These are phyloP conservation scores for Zhuliangozyma parablackwelliae DNA, from an alignment of 1,139 yeast genomes.

Conservation along the genomic window DNA sequence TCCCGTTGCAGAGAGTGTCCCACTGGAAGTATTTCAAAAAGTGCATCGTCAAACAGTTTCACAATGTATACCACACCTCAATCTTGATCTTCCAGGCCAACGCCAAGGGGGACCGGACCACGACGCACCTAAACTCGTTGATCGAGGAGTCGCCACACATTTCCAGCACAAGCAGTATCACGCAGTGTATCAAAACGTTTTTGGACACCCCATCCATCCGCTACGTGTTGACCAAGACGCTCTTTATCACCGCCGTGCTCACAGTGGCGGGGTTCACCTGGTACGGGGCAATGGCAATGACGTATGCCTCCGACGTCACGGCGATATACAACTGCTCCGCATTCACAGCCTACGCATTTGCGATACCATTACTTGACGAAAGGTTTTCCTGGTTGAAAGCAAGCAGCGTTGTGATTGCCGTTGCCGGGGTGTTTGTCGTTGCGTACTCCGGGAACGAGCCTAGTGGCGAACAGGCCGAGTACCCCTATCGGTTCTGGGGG, in stretches of 20 bases:
- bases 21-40: constrained; percentile 34
- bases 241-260: constrained; percentile 51
- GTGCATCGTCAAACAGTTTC: constrained; percentile 45
- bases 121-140: constrained; percentile 31
- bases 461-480: constrained; percentile 17
- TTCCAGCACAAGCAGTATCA: constrained; percentile 35
- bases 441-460: constrained; percentile 59
- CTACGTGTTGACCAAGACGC: constrained; percentile 43
- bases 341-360: constrained; percentile 81
- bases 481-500: constrained; percentile 66
- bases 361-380: constrained; percentile 70
- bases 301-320: constrained; percentile 82
- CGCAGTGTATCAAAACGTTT: constrained; percentile 33
- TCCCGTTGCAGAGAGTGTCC: constrained; percentile 15
- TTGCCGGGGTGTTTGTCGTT: constrained; percentile 72
- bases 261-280: constrained; percentile 80
- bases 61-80: constrained; percentile 49
- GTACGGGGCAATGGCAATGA: constrained; percentile 79
- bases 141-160: constrained; percentile 40
- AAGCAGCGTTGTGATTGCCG: constrained; percentile 65
- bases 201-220: constrained; percentile 41
- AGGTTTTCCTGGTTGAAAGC: constrained; percentile 62
- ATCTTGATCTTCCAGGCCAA: constrained; percentile 43
- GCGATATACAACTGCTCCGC: constrained; percentile 91
- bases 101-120: constrained; percentile 31